These are phyloP conservation scores for Schwanniomyces pseudopolymorphus DNA, from an alignment of 805 yeast species.

Conservation along the genomic window DNA sequence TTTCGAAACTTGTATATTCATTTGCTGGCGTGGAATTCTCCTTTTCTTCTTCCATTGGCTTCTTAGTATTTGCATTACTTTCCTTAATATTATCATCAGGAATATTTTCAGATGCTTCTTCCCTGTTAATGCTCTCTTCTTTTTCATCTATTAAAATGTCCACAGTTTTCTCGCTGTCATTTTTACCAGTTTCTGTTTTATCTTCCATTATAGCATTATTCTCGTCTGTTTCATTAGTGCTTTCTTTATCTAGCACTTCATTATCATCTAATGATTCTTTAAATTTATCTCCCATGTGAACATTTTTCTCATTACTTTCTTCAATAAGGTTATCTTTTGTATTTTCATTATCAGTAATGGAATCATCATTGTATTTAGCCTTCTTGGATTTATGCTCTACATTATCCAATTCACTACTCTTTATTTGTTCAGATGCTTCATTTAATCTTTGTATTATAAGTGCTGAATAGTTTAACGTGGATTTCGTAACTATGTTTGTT, in stretches of 20 bases:
- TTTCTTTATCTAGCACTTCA: constrained; percentile 15
- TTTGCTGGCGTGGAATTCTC: constrained; percentile 9
- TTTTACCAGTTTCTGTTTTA: background rate
- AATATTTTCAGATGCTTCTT: background rate
- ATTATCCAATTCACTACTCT: background rate
- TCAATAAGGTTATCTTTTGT: too few species aligned
- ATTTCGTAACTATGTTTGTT: constrained; percentile 20
- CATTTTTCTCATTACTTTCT: too few species aligned
- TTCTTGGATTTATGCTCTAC: constrained; percentile 1
- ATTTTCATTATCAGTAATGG: background rate
- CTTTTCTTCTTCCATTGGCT: constrained; percentile 7
- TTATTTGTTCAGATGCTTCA: constrained; percentile 8
- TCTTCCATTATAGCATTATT: constrained; percentile 1
- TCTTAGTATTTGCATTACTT: constrained; percentile 5
- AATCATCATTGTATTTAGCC: background rate
- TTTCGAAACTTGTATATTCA: background rate
- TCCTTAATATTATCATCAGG: background rate
- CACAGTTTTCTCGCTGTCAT: too few species aligned
- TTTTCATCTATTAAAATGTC: too few species aligned
- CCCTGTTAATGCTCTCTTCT: too few species aligned
- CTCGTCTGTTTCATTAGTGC: constrained; percentile 10
- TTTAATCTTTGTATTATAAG: constrained; percentile 20
- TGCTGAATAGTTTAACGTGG: constrained; percentile 17
- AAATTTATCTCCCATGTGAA: too few species aligned
- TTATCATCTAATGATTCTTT: too few species aligned